Percentiles rank a stretch among this genome's conserved stretches.
These are phyloP conservation scores for Bocquillonia castaneifolia DNA, from an alignment of 441 rosid species.

Conservation along the genomic window DNA sequence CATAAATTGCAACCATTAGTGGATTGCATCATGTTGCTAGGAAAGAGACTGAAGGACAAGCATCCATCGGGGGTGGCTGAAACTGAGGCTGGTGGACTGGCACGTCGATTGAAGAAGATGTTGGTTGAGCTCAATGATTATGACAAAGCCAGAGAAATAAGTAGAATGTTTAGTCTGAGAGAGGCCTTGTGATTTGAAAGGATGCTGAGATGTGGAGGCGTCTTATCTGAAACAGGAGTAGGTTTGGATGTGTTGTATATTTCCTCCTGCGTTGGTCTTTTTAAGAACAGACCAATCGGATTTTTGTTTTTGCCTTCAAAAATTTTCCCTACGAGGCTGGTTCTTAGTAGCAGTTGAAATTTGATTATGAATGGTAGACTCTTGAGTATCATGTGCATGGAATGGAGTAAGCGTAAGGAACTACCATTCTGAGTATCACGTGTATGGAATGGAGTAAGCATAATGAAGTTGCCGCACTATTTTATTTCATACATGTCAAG, in stretches of 20 bases:
- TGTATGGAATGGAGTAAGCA: too few relatives aligned
- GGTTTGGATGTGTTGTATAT: too few relatives aligned
- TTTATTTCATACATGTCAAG: too few relatives aligned
- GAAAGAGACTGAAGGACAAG: conserved; percentile 56
- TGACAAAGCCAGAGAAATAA: conserved; percentile 71
- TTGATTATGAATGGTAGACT: too few relatives aligned
- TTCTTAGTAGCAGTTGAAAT: too few relatives aligned
- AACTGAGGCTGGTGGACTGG: conserved; percentile 60
- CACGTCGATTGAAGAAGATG: conserved; percentile 81
- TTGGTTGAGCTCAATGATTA: conserved; percentile 85
- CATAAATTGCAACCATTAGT: conserved; percentile 75
- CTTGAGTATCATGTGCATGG: background rate
- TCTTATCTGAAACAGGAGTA: too few relatives aligned
- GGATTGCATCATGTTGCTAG: conserved; percentile 53
- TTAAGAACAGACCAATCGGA: background rate
- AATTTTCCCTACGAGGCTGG: background rate
- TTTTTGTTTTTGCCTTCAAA: background rate
- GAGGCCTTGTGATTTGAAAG: conserved; percentile 62
- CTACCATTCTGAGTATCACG: too few relatives aligned
- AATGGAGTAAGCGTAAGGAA: too few relatives aligned
- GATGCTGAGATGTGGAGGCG: too few relatives aligned
- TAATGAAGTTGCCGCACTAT: too few relatives aligned
- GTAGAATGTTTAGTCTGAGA: conserved; percentile 62
- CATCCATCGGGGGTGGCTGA: conserved; percentile 49
- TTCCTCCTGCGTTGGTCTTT: background rate